Percentiles rank a stretch among this genome's conserved stretches.
Evolutionary conservation across 805 yeast species (phyloP).

Genomic region (Vanderwaltozyma verrucispora): DNA sequence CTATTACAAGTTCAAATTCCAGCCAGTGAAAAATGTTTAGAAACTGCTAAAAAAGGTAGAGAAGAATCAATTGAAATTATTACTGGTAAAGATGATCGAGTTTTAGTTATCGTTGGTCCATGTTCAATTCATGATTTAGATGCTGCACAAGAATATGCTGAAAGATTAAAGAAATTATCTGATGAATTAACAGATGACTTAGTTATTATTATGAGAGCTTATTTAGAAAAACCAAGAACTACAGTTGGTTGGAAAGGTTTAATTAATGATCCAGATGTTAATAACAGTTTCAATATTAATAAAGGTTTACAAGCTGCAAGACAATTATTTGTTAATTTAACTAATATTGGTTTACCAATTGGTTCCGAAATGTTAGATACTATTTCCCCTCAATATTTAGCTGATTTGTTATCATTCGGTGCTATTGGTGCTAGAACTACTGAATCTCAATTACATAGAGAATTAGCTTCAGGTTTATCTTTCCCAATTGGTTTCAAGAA

Average conservation of each 20-base stretch:
- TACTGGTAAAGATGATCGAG: constrained; percentile 74
- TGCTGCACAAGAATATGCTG: constrained; percentile 86
- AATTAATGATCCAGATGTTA: constrained; percentile 94
- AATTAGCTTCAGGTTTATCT: constrained; percentile 89
- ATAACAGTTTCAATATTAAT: constrained; percentile 85
- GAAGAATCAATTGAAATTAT: constrained; percentile 62
- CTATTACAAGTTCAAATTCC: constrained; percentile 80
- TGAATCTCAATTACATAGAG: constrained; percentile 95
- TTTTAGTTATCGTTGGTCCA: constrained; percentile 81
- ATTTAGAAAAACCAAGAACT: constrained; percentile 95
- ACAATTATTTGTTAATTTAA: constrained; percentile 67
- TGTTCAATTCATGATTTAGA: constrained; percentile 93
- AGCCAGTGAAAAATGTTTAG: constrained; percentile 46
- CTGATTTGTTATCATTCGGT: constrained; percentile 90
- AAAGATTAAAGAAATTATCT: constrained; percentile 46
- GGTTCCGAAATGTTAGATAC: constrained; percentile 98
- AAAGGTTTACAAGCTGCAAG: constrained; percentile 88
- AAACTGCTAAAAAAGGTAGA: constrained; percentile 66
- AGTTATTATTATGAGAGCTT: constrained; percentile 91
- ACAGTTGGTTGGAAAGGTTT: constrained; percentile 99
- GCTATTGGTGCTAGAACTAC: constrained; percentile 99
- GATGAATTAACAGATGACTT: constrained; percentile 63
- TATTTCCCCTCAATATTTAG: constrained; percentile 89
- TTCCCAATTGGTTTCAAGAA: constrained; percentile 98
- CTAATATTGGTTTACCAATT: constrained; percentile 75